Conservation (phyloP, 306 rosid genomes). For the Rosa multiflora region DNA sequence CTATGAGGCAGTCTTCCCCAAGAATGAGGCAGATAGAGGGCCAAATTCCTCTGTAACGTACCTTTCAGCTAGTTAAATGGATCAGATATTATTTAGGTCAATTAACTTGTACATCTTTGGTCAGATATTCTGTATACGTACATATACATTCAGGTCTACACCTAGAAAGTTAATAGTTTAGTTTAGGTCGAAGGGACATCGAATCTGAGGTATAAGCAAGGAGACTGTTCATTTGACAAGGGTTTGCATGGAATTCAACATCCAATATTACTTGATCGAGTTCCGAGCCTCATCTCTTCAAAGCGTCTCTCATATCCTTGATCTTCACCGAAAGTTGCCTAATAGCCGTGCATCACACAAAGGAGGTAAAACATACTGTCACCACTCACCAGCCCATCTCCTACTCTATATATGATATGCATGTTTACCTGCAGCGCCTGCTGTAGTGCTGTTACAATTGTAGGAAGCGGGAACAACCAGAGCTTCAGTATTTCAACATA, state of each 20-base stretch:
- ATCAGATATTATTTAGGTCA: background rate
- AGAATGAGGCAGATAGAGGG: background rate
- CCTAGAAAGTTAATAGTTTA: background rate
- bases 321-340: background rate
- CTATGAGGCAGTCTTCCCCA: background rate
- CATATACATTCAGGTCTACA: background rate
- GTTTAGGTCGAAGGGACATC: constrained; percentile 27
- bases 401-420: background rate
- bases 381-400: background rate
- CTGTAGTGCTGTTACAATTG: background rate
- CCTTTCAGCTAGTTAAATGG: background rate
- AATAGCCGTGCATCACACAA: background rate
- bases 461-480: background rate
- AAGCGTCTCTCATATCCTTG: background rate
- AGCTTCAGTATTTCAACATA: background rate
- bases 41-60: background rate
- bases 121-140: background rate
- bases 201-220: constrained; percentile 22
- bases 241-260: constrained; percentile 36
- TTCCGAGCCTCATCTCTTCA: background rate
- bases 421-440: background rate
- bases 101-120: background rate
- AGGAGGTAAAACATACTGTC: background rate
- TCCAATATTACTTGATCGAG: background rate
- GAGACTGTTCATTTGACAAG: constrained; percentile 36